Base-by-base conservation (phyloP, 495 filamentous ascomycete species). In the Annulohypoxylon bovei region DNA sequence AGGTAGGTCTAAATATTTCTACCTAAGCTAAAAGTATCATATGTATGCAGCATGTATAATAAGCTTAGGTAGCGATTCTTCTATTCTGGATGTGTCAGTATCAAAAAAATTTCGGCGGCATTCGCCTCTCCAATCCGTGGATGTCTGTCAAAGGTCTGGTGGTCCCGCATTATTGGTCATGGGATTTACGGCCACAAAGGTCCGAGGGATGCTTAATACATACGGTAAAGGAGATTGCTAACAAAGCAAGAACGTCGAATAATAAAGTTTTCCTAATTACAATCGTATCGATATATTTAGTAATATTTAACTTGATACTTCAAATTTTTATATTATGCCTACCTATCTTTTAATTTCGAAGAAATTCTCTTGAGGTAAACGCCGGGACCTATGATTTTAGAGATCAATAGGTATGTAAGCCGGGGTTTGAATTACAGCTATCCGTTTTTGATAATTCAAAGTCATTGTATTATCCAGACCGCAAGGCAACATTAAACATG, bases 1-100 rank as follows among this genome's bases (percentile, higher is more conserved):
- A n/a, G 39, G 39, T 42, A 27, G 22, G 44, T 50, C 23, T 28
- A 23, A 22, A 46, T 50, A 50, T 28, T 50, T 27, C 46, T 3
- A 50, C 46, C 46, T 50, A 23, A 28, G 9, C 46, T 50, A 28
- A 23, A 50, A 9, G 0, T 47, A 18, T 42, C 39, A 42, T 42
- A 42, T 6, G 39, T 42, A 42, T 12, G 4, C 18, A 16, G 46
- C 28, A 22, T 46, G 22, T 49, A 52, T 52, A 18, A 18, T 27
- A 49, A 49, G 46, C 46, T 27, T 49, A 49, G 47, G 16, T 52
- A n/a, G n/a, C n/a, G n/a, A n/a, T n/a, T n/a, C n/a, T n/a, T n/a
- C n/a, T n/a, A 52, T 49, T 27, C 4, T 28, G 14, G 8, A 49
- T 11, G 1, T 49, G 22, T 8, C 6, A n/a, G n/a, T n/a, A n/a